phyloP scores from a whole-genome alignment of 371 early-diverging fungal species.

The Syncephalis plumigaleata region DNA sequence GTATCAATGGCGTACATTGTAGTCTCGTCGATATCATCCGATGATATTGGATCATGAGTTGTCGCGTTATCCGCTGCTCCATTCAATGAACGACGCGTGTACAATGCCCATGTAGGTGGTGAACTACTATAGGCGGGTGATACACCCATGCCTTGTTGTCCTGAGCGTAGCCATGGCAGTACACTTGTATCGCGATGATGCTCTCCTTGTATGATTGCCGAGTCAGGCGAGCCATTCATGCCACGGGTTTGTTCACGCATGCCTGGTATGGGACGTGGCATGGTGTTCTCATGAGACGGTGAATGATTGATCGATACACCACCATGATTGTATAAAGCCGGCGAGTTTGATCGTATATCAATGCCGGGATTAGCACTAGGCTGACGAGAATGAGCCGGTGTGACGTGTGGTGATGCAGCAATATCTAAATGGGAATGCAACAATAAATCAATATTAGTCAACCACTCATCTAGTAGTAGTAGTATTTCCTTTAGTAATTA shows the following conservation, averaged over 20 bases:
- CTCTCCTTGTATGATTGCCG: too few relatives aligned
- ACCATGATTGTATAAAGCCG: too few relatives aligned
- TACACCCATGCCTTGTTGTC: not conserved
- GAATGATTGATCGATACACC: too few relatives aligned
- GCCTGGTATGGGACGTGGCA: too few relatives aligned
- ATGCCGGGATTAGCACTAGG: too few relatives aligned
- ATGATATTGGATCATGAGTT: slow-evolving; percentile 6
- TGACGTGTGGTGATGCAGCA: slow-evolving; percentile 13
- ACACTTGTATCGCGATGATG: slow-evolving; percentile 7
- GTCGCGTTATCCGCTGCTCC: not conserved
- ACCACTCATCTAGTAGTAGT: slow-evolving; percentile 7
- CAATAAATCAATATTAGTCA: slow-evolving; percentile 4
- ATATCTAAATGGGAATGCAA: not conserved
- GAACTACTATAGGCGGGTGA: slow-evolving; percentile 3
- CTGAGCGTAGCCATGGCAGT: not conserved
- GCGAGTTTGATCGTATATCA: too few relatives aligned
- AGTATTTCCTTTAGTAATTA: slow-evolving; percentile 4
- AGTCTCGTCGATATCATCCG: slow-evolving; percentile 16
- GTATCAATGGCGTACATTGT: slow-evolving; percentile 31
- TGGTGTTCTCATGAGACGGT: too few relatives aligned
- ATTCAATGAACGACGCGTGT: slow-evolving; percentile 1
- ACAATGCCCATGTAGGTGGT: slow-evolving; percentile 11
- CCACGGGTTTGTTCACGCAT: too few relatives aligned
- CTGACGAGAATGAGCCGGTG: too few relatives aligned
- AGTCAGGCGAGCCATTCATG: too few relatives aligned